Evolutionary conservation across 306 rosid species (phyloP).

Genomic region (Lotus japonicus): DNA sequence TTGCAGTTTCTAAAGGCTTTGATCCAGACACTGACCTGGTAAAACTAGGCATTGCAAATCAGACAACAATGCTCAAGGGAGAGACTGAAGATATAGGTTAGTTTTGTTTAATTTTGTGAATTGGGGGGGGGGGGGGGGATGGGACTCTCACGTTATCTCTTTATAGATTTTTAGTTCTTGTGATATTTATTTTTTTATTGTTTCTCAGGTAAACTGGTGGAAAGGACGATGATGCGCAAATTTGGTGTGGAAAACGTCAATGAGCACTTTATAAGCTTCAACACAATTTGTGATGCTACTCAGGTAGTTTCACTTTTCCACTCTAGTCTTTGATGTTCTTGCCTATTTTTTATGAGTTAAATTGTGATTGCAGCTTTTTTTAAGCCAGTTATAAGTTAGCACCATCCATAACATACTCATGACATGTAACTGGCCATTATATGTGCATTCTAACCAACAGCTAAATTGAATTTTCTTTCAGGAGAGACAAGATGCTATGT

Average conservation of each 20-base stretch:
- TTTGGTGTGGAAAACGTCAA: conserved; percentile 72
- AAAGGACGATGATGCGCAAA: conserved; percentile 84
- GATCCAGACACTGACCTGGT: conserved; percentile 74
- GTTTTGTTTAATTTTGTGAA: not conserved
- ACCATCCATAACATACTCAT: not conserved
- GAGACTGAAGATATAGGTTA: conserved; percentile 97
- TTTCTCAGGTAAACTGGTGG: conserved; percentile 70
- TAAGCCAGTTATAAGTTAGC: not conserved
- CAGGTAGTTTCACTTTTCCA: conserved; percentile 47
- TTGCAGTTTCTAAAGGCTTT: conserved; percentile 74
- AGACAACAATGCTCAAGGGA: conserved; percentile 99
- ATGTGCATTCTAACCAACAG: not conserved
- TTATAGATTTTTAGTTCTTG: not conserved
- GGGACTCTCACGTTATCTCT: not conserved
- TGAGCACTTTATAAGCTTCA: conserved; percentile 87
- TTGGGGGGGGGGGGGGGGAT: not conserved
- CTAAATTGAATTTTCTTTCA: conserved; percentile 22
- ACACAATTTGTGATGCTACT: conserved; percentile 97
- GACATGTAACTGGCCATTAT: not conserved
- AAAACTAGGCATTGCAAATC: conserved; percentile 85
- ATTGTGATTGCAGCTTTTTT: not conserved
- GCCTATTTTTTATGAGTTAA: conserved; percentile 4
- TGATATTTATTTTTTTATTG: conserved; percentile 13
- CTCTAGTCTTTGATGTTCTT: not conserved
- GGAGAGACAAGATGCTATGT: conserved; percentile 99